A percentile compares a stretch with the other conserved stretches of the same genome.
Conservation (phyloP, 2,329 filamentous ascomycete genomes). For the Talaromyces funiculosus region DNA sequence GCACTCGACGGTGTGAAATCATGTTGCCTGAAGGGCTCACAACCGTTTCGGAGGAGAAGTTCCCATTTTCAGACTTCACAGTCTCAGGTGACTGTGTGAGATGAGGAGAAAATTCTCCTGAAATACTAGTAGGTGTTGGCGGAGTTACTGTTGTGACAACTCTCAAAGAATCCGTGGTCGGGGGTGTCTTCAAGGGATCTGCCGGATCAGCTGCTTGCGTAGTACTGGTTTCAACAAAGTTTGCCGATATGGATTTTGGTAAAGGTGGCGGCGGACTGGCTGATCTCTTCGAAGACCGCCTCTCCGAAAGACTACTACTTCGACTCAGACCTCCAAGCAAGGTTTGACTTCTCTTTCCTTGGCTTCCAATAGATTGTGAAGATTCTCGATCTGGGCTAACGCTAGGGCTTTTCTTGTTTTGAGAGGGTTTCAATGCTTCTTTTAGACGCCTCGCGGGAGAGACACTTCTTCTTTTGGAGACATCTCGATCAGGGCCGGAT, state of each 20-base stretch:
- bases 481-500: constrained; percentile 30
- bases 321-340: constrained; percentile 36
- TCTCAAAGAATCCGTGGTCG: constrained; percentile 26
- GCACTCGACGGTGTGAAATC: constrained; percentile 64
- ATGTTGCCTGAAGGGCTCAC: constrained; percentile 63
- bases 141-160: constrained; percentile 59
- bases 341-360: constrained; percentile 23
- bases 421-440: constrained; percentile 57
- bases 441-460: constrained; percentile 68
- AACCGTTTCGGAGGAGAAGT: constrained; percentile 43
- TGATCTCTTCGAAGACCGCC: constrained; percentile 23
- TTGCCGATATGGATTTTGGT: constrained; percentile 28
- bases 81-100: constrained; percentile 38
- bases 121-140: constrained; percentile 54
- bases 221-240: constrained; percentile 20
- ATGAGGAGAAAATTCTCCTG: constrained; percentile 23
- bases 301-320: constrained; percentile 32
- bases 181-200: constrained; percentile 26
- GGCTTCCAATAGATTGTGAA: constrained; percentile 37
- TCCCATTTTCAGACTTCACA: constrained; percentile 19
- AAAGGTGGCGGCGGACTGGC: constrained; percentile 29
- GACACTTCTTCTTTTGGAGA: constrained; percentile 51
- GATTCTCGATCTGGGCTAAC: constrained; percentile 45
- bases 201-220: background rate
- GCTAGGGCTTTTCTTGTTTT: constrained; percentile 48